Percentiles rank a stretch among this genome's conserved stretches.
Conservation (phyloP, 2,329 filamentous ascomycete species). For the Sphaerostilbella broomeana region DNA sequence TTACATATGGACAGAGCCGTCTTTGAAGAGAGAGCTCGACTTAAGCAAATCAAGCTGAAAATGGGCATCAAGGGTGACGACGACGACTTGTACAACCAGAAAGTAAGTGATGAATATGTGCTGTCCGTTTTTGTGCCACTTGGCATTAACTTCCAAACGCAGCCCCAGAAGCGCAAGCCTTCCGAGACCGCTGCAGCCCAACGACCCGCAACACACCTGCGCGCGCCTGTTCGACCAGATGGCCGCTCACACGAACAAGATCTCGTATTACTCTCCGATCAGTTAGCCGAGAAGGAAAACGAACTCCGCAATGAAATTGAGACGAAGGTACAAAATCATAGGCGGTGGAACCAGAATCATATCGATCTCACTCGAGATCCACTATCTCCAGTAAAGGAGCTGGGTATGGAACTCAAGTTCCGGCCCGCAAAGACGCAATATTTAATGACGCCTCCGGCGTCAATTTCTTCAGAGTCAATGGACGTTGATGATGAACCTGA, state of each 20-base stretch:
- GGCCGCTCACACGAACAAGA: conserved; percentile 70
- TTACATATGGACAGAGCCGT: conserved; percentile 68
- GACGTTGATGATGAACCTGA: conserved; percentile 45
- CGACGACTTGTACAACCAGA: conserved; percentile 90
- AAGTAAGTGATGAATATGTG: conserved; percentile 45
- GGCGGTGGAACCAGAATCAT: conserved; percentile 85
- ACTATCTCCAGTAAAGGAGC: conserved; percentile 69
- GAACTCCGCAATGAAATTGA: conserved; percentile 77
- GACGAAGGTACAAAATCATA: conserved; percentile 78
- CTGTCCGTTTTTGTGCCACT: conserved; percentile 7
- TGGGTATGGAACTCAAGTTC: conserved; percentile 56
- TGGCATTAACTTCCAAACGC: conserved; percentile 32
- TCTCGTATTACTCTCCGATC: conserved; percentile 67
- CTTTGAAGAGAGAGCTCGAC: conserved; percentile 72
- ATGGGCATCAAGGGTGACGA: conserved; percentile 88
- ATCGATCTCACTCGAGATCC: conserved; percentile 83
- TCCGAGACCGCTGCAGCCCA: conserved; percentile 55
- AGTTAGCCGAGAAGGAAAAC: conserved; percentile 73
- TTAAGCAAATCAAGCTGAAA: conserved; percentile 84
- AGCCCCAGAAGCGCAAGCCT: conserved; percentile 65
- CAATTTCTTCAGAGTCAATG: conserved; percentile 49
- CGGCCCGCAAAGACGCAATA: conserved; percentile 67
- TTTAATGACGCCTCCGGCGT: conserved; percentile 58
- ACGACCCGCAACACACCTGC: conserved; percentile 57
- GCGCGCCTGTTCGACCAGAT: conserved; percentile 63